Evolutionary conservation across 805 yeast genomes (phyloP), one percentile per base, ranked within the genome.

Genomic region (Suhomyces sp.): DNA sequence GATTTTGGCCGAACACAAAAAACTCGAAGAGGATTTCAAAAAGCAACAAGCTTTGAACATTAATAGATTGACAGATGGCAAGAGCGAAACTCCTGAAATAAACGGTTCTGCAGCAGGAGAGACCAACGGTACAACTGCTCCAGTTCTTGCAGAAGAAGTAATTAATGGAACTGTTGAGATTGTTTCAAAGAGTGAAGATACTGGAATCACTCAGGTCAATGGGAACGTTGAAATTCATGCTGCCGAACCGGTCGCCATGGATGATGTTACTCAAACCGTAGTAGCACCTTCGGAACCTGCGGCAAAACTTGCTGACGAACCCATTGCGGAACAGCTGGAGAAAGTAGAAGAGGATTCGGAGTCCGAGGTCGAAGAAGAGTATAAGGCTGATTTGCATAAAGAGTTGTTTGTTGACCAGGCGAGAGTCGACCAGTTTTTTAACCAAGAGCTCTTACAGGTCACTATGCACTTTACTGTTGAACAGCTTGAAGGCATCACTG

Each of bases 311-410:
- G 40, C 13, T 8, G 21, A 17, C 9, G 22, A 37, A 8, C 13
- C 22, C 4, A 22, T 19, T 39, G n/a, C 10, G 21, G 20, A 46
- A 25, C 50, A 25, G 22, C 50, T 35, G 8, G 53, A 15, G 15
- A 41, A 27, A 17, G 50, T n/a, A 49, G 49, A 27, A 21, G 44
- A n/a, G n/a, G n/a, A 41, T 10, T 58, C 63, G 4, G 76, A 68
- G 44, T 68, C 78, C 0, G 79, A 74, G 57, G 63, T 65, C 0
- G 78, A 68, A 49, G 67, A 57, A 41, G 72, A 65, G 17, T 31
- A 62, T 13, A 53, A 67, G 47, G 67, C 86, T 7, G 91, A 86
- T 46, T 62, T 73, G 44, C 66, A 84, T 17, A 92, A 87, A 63
- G 80, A 79, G 46, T 59, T 86, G 22, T 47, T 53, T 6, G 15